These are phyloP conservation scores for Tulasnella calospora DNA, from an alignment of 768 basidiomycete genomes.

Conservation along the genomic window DNA sequence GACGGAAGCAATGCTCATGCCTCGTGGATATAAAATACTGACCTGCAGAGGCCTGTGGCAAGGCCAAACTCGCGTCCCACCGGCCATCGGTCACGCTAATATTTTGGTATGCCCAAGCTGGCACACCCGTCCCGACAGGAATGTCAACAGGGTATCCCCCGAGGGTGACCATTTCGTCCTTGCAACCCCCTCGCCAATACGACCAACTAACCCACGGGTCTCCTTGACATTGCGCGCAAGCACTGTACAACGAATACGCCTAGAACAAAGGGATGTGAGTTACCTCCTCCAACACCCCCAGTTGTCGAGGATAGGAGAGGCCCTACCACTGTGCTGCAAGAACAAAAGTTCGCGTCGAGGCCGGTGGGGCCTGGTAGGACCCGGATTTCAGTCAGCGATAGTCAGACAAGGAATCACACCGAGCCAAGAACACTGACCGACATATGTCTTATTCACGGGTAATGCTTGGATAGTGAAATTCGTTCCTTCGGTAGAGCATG, in stretches of 20 bases:
- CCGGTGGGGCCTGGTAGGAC: not conserved
- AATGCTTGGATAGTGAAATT: not conserved
- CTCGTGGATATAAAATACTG: not conserved
- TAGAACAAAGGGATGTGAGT: not conserved
- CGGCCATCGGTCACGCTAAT: constrained; percentile 34
- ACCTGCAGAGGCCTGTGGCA: not conserved
- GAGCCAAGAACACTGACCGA: not conserved
- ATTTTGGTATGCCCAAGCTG: constrained; percentile 60
- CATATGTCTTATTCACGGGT: not conserved
- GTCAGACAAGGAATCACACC: not conserved
- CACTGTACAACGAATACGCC: constrained; percentile 50
- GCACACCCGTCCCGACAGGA: constrained; percentile 49
- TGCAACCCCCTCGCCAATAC: constrained; percentile 35
- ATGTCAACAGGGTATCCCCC: constrained; percentile 46
- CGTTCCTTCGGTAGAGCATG: not conserved
- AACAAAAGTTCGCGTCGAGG: constrained; percentile 36
- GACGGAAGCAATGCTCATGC: not conserved
- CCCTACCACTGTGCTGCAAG: constrained; percentile 49
- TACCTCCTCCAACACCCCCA: no score
- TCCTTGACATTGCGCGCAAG: constrained; percentile 56
- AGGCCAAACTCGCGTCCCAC: not conserved
- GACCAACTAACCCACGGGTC: constrained; percentile 36
- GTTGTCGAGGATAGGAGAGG: not conserved
- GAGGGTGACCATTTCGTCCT: constrained; percentile 8
- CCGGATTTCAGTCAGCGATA: not conserved